Evolutionary conservation across 495 filamentous ascomycete species (phyloP).

Genomic region (Trichocladium antarcticum): DNA sequence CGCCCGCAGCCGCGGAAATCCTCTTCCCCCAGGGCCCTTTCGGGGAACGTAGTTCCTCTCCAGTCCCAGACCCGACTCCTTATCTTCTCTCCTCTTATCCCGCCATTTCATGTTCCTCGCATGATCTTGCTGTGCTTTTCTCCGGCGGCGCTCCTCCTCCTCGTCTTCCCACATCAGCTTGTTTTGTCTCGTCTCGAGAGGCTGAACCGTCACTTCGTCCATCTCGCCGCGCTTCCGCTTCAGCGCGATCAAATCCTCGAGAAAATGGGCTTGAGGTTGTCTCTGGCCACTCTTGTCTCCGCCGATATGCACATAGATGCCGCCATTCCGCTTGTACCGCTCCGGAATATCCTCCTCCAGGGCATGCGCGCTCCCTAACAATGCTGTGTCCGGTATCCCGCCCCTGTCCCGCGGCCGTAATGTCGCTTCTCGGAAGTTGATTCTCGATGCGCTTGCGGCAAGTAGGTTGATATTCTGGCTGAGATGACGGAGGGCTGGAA

Average conservation of each 20-base stretch:
- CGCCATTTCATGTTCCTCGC: slow-evolving; percentile 20
- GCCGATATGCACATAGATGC: slow-evolving; percentile 27
- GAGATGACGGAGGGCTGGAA: slow-evolving; percentile 35
- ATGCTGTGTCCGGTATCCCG: not conserved
- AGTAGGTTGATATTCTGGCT: slow-evolving; percentile 48
- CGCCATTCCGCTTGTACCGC: slow-evolving; percentile 23
- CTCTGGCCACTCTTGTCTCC: slow-evolving; percentile 28
- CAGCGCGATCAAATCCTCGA: slow-evolving; percentile 36
- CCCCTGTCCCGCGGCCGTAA: slow-evolving; percentile 9
- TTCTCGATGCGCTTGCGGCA: slow-evolving; percentile 43
- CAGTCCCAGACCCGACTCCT: not conserved
- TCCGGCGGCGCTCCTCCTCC: slow-evolving; percentile 21
- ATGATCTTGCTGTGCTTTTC: slow-evolving; percentile 18
- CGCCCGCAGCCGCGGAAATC: slow-evolving; percentile 13
- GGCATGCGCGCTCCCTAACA: not conserved
- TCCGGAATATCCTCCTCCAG: slow-evolving; percentile 20
- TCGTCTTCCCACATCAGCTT: slow-evolving; percentile 25
- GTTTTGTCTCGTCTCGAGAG: slow-evolving; percentile 30
- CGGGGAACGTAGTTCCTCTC: slow-evolving; percentile 13
- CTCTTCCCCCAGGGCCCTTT: slow-evolving; percentile 8
- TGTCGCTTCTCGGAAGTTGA: slow-evolving; percentile 31
- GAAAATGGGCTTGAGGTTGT: slow-evolving; percentile 35
- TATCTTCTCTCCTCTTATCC: slow-evolving; percentile 14
- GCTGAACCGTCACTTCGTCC: slow-evolving; percentile 42
- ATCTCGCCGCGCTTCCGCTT: slow-evolving; percentile 45